A percentile compares a stretch with the other conserved stretches of the same genome.
Conservation (phyloP, 225 moss, liverwort and hornwort genomes). For the Polytrichum formosum region DNA sequence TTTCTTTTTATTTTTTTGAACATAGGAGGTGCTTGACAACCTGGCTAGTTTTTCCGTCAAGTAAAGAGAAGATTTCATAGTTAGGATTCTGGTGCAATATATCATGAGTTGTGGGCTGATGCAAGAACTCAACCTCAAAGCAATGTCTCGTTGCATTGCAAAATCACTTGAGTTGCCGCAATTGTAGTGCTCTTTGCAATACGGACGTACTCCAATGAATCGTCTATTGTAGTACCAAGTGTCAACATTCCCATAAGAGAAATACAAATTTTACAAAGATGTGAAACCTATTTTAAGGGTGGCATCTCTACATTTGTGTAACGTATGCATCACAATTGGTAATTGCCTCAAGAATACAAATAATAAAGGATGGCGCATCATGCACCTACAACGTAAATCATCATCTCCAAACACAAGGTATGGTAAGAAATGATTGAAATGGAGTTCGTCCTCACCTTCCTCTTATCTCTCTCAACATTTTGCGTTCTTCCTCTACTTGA, state of each 20-base stretch:
- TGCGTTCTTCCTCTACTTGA: too few species aligned
- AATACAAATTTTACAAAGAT: not conserved
- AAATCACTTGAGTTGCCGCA: not conserved
- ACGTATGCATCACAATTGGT: not conserved
- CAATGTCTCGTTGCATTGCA: not conserved
- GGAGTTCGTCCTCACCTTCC: too few species aligned
- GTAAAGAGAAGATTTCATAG: too few species aligned
- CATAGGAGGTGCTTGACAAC: too few species aligned
- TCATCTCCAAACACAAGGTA: too few species aligned
- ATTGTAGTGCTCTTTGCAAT: not conserved
- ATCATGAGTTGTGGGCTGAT: not conserved
- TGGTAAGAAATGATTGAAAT: too few species aligned
- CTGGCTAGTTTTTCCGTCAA: too few species aligned
- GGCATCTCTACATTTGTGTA: conserved; percentile 2
- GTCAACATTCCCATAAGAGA: not conserved
- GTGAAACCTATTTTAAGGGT: not conserved
- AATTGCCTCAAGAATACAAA: not conserved
- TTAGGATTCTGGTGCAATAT: not conserved
- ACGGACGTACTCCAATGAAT: not conserved
- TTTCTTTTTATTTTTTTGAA: too few species aligned
- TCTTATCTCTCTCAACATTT: too few species aligned
- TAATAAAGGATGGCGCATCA: not conserved
- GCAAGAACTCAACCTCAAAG: not conserved
- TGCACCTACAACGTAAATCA: not conserved
- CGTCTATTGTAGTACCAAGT: not conserved